Percentiles rank a stretch among this genome's conserved stretches.
Evolutionary conservation across 768 basidiomycete genomes (phyloP).

Genomic region (Auricularia heimuer): DNA sequence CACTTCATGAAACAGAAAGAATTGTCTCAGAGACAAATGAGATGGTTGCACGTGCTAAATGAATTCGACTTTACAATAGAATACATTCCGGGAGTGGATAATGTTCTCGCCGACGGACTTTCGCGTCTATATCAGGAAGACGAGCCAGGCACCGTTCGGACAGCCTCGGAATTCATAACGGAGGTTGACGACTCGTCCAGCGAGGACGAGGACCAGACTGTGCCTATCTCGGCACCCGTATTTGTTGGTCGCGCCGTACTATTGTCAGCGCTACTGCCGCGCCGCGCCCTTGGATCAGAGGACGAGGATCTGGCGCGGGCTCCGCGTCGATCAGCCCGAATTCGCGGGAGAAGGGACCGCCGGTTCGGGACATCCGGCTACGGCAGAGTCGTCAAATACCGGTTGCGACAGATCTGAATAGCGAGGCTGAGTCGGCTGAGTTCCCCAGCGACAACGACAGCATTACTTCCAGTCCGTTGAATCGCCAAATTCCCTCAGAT

Average conservation of each 20-base stretch:
- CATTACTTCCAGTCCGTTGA: too few relatives aligned
- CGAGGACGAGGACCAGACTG: background rate
- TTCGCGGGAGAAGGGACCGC: background rate
- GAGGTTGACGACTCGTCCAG: background rate
- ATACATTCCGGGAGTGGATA: conserved; percentile 23
- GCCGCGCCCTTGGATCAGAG: background rate
- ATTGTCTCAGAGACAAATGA: conserved; percentile 24
- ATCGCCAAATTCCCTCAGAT: too few relatives aligned
- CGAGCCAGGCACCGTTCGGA: conserved; percentile 1
- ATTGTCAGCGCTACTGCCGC: too few relatives aligned
- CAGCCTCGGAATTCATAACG: background rate
- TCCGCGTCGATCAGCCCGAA: background rate
- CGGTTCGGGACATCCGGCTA: too few relatives aligned
- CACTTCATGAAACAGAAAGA: conserved; percentile 24
- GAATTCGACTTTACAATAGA: conserved; percentile 22
- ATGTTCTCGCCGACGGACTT: conserved; percentile 21
- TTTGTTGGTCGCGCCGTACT: background rate
- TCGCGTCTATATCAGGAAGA: conserved; percentile 10
- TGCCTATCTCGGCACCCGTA: background rate
- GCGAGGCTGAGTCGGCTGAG: too few relatives aligned
- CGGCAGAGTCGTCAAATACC: too few relatives aligned
- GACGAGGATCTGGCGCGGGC: too few relatives aligned
- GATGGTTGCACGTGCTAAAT: conserved; percentile 26
- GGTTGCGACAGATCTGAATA: too few relatives aligned
- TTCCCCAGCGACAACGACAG: too few relatives aligned